Percentiles rank a stretch among this genome's conserved stretches.
Evolutionary conservation across 1,284 basidiomycete genomes (phyloP).

Genomic region (Sanghuangporus baumii): DNA sequence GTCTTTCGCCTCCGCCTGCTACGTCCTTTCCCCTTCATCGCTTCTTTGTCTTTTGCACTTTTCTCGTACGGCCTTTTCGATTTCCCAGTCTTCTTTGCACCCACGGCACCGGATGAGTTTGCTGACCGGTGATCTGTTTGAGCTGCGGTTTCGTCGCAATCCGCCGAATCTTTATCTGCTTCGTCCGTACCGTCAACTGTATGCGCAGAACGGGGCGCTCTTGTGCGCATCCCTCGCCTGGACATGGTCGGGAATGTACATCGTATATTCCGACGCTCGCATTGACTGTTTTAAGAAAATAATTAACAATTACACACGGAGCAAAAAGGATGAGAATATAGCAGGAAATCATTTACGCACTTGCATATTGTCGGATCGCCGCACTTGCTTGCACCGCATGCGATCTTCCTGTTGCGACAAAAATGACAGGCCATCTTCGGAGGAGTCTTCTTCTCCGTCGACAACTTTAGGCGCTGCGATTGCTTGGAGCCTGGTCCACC

Average conservation of each 20-base stretch:
- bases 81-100: not conserved
- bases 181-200: constrained; percentile 12
- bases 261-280: constrained; percentile 11
- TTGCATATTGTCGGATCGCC: constrained; percentile 13
- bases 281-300: constrained; percentile 8
- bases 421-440: constrained; percentile 17
- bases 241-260: constrained; percentile 16
- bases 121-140: not conserved
- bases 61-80: not conserved
- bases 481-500: not conserved
- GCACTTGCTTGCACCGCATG: constrained; percentile 11
- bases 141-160: not conserved
- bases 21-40: not conserved
- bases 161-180: constrained; percentile 3
- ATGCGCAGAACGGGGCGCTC: constrained; percentile 2
- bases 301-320: not conserved
- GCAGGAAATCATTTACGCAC: not conserved
- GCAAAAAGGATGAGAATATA: not conserved
- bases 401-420: constrained; percentile 17
- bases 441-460: constrained; percentile 13
- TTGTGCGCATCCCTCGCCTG: constrained; percentile 14
- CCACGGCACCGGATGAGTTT: not conserved
- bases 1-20: not conserved
- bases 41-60: not conserved
- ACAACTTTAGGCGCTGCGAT: constrained; percentile 5